phyloP scores from a whole-genome alignment of 2,329 filamentous ascomycete species.

The Arthrobotrys musiformis region DNA sequence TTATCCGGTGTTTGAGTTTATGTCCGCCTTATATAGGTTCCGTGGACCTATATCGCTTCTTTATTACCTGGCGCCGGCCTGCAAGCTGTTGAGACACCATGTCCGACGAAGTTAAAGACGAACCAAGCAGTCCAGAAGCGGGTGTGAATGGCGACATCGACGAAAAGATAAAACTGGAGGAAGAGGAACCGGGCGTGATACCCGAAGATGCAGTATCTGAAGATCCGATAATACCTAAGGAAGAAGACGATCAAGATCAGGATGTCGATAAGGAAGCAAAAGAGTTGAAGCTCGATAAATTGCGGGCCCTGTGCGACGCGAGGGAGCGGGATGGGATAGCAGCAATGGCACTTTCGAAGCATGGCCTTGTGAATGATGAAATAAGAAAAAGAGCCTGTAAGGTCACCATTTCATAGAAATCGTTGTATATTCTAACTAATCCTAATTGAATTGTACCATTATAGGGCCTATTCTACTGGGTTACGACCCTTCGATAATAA shows the following conservation, averaged over 20 bases:
- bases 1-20: neutral
- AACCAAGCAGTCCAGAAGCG: constrained; percentile 12
- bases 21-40: neutral
- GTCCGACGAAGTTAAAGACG: constrained; percentile 56
- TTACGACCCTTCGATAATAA: constrained; percentile 59
- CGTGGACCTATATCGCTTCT: neutral
- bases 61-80: neutral
- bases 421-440: neutral
- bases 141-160: neutral
- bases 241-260: constrained; percentile 10
- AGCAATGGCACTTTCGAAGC: constrained; percentile 56
- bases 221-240: neutral
- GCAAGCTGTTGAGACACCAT: neutral
- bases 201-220: constrained; percentile 58
- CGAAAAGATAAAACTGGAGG: constrained; percentile 53
- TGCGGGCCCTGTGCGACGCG: constrained; percentile 55
- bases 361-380: constrained; percentile 59
- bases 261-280: constrained; percentile 46
- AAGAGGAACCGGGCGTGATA: constrained; percentile 43
- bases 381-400: constrained; percentile 59
- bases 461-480: constrained; percentile 63
- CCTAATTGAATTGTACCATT: constrained; percentile 24
- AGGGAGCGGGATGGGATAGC: constrained; percentile 57
- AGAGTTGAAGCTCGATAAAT: constrained; percentile 57
- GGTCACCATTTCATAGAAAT: neutral